Base-by-base conservation (phyloP, 306 rosid species). In the Vigna trinervia region DNA sequence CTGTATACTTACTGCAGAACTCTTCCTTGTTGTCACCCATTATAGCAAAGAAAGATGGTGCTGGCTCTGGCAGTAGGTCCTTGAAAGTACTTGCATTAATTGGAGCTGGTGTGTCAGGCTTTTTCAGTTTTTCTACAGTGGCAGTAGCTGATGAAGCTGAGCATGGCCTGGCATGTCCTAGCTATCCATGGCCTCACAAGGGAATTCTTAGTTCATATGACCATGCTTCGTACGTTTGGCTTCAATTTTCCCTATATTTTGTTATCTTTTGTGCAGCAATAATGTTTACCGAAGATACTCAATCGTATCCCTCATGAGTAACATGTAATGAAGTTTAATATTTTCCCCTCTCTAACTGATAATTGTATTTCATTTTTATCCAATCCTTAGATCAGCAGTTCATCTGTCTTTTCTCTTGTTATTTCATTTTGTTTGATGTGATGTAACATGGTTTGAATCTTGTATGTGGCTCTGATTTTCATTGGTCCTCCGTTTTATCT, bases 141-240 rank as follows among this genome's bases (percentile, higher is more conserved):
- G 95, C 97, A 75, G 86, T 89, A 53, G 96, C 98, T 68, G 99
- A 96, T 88, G 99, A 96, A 86, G 97, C 98, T 60, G 99, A 96
- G 76, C 98, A 96, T 74, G 98, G 99, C 75, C 88, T 96, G 60
- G 97, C 84, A 38, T 87, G 89, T 80, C 92, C 99, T 68, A 84
- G 39, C 89, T 96, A 92, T 88, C 99, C 99, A 36, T 96, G 99
- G 99, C 99, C 99, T 76, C 99, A 96, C 81, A n/a, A 82, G 69
- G 99, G 99, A 70, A 96, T 96, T 65, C 95, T 96, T 57, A 96
- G 99, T 78, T 96, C 99, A 81, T 96, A 96, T 64, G 99, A 96
- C 71, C 99, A 92, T 80, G 96, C 94, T 81, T 91, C 99, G 98
- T 92, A 69, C 87, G 99, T 89, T 80, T 54, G 39, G 32, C 60